phyloP scores from a whole-genome alignment of 495 filamentous ascomycete genomes.

The Filosporella fistucella region DNA sequence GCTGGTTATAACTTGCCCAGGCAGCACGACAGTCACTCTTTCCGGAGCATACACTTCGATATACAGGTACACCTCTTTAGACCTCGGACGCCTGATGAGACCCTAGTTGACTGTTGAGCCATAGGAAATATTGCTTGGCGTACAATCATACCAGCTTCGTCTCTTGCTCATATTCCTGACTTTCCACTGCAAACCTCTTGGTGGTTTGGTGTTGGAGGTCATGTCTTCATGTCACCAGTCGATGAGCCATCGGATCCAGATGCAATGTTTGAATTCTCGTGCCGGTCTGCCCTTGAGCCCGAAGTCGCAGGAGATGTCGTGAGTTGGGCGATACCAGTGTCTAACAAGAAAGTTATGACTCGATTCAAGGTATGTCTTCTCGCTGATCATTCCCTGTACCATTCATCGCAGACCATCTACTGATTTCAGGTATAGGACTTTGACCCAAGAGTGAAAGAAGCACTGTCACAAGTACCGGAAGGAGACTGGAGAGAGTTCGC shows the following conservation, averaged over 20 bases:
- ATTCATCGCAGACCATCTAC: no score
- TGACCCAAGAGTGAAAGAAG: conserved; percentile 31
- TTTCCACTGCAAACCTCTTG: conserved; percentile 36
- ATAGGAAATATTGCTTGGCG: conserved; percentile 35
- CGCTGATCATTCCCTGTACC: no score
- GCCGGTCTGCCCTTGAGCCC: conserved; percentile 23
- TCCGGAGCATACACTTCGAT: conserved; percentile 30
- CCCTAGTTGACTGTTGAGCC: background rate
- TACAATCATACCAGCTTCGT: conserved; percentile 28
- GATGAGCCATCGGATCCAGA: conserved; percentile 32
- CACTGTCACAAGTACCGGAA: conserved; percentile 31
- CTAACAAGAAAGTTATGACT: conserved; percentile 36
- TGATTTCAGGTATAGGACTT: no score
- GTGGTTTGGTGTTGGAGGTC: conserved; percentile 40
- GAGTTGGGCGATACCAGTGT: conserved; percentile 41
- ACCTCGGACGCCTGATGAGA: background rate
- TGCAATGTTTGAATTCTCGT: conserved; percentile 30
- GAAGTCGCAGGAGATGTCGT: conserved; percentile 22
- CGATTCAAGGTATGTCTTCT: conserved; percentile 29
- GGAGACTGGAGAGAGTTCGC: conserved; percentile 41
- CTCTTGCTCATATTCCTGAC: conserved; percentile 31
- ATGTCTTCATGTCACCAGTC: conserved; percentile 37
- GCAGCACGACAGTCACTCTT: conserved; percentile 26
- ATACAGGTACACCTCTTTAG: conserved; percentile 19
- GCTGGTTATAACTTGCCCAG: conserved; percentile 8